phyloP scores from a whole-genome alignment of 2,329 filamentous ascomycete genomes.

The Hypomyces rosellus region DNA sequence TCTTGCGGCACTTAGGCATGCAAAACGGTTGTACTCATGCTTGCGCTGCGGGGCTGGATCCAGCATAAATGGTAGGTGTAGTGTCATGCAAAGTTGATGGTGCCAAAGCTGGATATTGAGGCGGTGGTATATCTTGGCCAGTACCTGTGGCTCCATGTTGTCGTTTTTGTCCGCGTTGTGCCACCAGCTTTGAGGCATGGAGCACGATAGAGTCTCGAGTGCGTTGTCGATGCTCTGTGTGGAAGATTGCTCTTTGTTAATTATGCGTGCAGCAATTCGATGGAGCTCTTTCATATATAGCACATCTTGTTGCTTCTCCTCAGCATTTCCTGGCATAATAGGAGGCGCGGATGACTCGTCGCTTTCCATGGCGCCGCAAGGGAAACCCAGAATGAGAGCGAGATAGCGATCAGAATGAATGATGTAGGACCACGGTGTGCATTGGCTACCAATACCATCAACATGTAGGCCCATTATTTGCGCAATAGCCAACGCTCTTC shows the following conservation, averaged over 20 bases:
- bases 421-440: constrained; percentile 3
- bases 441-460: background rate
- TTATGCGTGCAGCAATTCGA: constrained; percentile 1
- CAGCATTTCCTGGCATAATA: background rate
- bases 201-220: background rate
- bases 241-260: constrained; percentile 3
- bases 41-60: background rate
- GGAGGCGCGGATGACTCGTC: background rate
- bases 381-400: constrained; percentile 5
- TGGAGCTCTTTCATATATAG: constrained; percentile 5
- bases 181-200: constrained; percentile 8
- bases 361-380: background rate
- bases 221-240: constrained; percentile 3
- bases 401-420: constrained; percentile 8
- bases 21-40: constrained; percentile 5
- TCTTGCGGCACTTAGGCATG: constrained; percentile 6
- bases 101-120: constrained; percentile 10
- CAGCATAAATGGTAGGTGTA: constrained; percentile 9
- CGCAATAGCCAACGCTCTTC: constrained; percentile 7
- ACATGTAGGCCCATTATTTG: constrained; percentile 5
- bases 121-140: constrained; percentile 4
- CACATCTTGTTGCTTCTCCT: background rate
- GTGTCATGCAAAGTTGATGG: constrained; percentile 6
- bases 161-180: background rate
- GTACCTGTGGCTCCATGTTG: background rate